These are phyloP conservation scores for Cercospora zeae-maydis DNA, from an alignment of 2,329 filamentous ascomycete genomes.

Conservation along the genomic window DNA sequence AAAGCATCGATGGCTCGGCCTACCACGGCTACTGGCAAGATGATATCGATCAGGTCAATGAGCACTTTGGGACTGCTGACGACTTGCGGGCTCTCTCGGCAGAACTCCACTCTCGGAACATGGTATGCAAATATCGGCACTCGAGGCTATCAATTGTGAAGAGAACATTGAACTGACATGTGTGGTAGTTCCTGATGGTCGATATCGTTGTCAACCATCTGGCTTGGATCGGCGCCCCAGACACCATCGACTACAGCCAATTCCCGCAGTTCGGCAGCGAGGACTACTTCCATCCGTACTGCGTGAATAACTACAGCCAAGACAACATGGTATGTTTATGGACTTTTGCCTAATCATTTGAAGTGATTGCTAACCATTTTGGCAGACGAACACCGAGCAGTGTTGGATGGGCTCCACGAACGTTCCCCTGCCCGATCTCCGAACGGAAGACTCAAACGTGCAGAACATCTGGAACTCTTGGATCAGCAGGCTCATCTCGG, in stretches of 20 bases:
- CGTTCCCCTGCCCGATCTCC: conserved; percentile 60
- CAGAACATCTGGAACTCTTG: conserved; percentile 55
- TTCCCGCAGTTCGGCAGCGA: conserved; percentile 42
- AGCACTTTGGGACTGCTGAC: conserved; percentile 37
- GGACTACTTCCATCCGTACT: conserved; percentile 52
- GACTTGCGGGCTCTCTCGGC: conserved; percentile 38
- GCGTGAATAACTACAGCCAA: conserved; percentile 53
- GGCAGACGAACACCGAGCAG: conserved; percentile 37
- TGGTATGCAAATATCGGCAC: conserved; percentile 28
- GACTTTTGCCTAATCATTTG: no score
- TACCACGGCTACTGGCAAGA: conserved; percentile 58
- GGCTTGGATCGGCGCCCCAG: conserved; percentile 33
- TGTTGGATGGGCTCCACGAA: conserved; percentile 57
- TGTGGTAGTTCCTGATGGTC: conserved; percentile 37
- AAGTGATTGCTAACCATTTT: no score
- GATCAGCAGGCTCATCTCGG: conserved; percentile 55
- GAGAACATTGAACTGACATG: not conserved
- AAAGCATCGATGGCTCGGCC: conserved; percentile 40
- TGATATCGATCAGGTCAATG: conserved; percentile 45
- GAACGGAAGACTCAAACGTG: conserved; percentile 53
- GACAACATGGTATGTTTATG: conserved; percentile 22
- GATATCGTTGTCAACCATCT: conserved; percentile 41
- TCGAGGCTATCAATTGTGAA: not conserved
- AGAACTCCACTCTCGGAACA: conserved; percentile 37
- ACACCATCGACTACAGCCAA: conserved; percentile 32